A percentile compares a stretch with the other conserved stretches of the same genome.
These are phyloP conservation scores for Rhizopus sp. DNA, from an alignment of 371 early-diverging fungal species.

Conservation along the genomic window DNA sequence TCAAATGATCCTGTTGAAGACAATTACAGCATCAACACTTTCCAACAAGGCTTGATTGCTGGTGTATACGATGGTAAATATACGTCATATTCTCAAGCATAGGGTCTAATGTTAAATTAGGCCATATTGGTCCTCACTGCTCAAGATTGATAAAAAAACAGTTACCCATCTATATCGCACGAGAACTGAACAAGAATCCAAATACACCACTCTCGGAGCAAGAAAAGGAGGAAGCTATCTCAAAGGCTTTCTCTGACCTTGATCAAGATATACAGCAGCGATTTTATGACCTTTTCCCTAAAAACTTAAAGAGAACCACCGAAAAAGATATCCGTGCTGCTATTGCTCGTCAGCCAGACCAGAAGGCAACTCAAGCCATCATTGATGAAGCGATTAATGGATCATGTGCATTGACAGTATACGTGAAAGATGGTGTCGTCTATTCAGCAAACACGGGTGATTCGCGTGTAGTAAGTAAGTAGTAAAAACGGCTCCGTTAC, in stretches of 20 bases:
- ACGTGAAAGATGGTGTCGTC: constrained; percentile 69
- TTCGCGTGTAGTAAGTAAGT: constrained; percentile 63
- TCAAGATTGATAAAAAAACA: constrained; percentile 39
- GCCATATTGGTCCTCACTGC: constrained; percentile 49
- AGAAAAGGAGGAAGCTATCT: constrained; percentile 37
- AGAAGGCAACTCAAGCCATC: constrained; percentile 29
- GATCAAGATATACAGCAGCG: constrained; percentile 64
- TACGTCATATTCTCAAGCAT: not conserved
- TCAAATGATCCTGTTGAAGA: constrained; percentile 54
- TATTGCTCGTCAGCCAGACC: constrained; percentile 38
- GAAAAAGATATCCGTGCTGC: constrained; percentile 46
- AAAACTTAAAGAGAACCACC: constrained; percentile 33
- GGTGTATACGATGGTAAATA: constrained; percentile 54
- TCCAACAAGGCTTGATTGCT: constrained; percentile 35
- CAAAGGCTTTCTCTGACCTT: constrained; percentile 54
- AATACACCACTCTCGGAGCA: constrained; percentile 1
- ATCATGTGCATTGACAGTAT: constrained; percentile 78
- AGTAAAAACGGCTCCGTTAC: not conserved
- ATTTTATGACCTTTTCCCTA: constrained; percentile 51
- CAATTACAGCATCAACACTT: constrained; percentile 39
- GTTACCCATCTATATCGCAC: constrained; percentile 48
- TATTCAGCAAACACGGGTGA: constrained; percentile 84
- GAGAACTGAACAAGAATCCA: constrained; percentile 22
- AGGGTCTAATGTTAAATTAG: constrained; percentile 11
- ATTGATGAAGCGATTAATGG: constrained; percentile 69